These are phyloP conservation scores for Seminavis robusta DNA, from an alignment of 108 stramenopile species.

Conservation along the genomic window DNA sequence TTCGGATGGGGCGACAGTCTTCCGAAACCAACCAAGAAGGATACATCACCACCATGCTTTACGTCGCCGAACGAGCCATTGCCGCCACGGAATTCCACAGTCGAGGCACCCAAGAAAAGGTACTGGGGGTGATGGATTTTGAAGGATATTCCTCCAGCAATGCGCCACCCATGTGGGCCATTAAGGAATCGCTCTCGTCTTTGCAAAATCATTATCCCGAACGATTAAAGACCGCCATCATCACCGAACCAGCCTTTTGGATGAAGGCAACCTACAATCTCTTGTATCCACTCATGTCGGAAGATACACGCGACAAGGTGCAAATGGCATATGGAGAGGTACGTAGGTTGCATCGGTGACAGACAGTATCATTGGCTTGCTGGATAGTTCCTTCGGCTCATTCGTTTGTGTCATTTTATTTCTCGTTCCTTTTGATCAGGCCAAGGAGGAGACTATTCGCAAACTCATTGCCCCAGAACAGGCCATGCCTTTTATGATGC, in stretches of 20 bases:
- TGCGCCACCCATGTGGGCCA: conserved; percentile 23
- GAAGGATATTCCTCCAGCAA: conserved; percentile 2
- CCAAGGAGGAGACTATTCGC: conserved; percentile 1
- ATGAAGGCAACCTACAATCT: conserved; percentile 18
- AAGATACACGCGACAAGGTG: conserved; percentile 18
- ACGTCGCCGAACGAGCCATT: conserved; percentile 27
- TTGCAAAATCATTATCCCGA: conserved; percentile 33
- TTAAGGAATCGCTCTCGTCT: conserved; percentile 5
- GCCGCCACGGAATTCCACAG: conserved; percentile 27
- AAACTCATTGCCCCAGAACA: conserved; percentile 6
- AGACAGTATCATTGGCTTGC: no score
- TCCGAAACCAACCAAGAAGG: conserved; percentile 14
- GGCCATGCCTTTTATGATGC: conserved; percentile 14
- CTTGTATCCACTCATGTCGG: conserved; percentile 25
- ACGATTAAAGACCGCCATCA: conserved; percentile 29
- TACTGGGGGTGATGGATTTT: conserved; percentile 25
- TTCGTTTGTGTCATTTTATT: no score
- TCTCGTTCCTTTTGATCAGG: no score
- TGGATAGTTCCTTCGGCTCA: no score
- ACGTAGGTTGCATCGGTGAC: no score
- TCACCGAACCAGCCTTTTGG: conserved; percentile 30
- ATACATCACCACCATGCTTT: conserved; percentile 20
- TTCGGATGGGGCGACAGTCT: conserved; percentile 13
- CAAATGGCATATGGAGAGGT: conserved; percentile 6
- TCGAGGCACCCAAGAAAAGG: conserved; percentile 19